A percentile compares a stretch with the other conserved stretches of the same genome.
Evolutionary conservation across 2,329 filamentous ascomycete species (phyloP).

Genomic region (Colletotrichum orbiculare): DNA sequence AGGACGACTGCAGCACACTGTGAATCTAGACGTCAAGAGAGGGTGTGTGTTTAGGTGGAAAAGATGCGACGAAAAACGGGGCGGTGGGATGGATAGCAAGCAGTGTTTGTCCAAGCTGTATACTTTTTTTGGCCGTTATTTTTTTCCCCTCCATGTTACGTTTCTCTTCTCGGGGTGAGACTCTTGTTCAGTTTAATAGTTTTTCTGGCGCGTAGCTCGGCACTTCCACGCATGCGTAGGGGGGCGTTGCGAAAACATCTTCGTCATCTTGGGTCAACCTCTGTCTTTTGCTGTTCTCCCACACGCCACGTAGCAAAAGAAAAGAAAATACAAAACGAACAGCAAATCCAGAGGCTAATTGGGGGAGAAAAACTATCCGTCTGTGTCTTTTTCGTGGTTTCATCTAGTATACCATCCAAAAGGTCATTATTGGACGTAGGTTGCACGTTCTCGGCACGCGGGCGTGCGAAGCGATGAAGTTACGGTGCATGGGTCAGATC

Average conservation of each 20-base stretch:
- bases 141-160: neutral
- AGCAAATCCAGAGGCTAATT: too few species aligned
- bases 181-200: neutral
- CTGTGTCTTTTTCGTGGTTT: slow-evolving; percentile 1
- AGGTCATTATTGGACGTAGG: slow-evolving; percentile 11
- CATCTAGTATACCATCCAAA: slow-evolving; percentile 13
- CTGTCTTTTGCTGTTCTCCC: too few species aligned
- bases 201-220: slow-evolving; percentile 9
- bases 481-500: neutral
- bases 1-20: slow-evolving; percentile 29
- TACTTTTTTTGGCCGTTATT: slow-evolving; percentile 27
- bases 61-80: slow-evolving; percentile 24
- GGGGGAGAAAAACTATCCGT: neutral
- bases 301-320: too few species aligned
- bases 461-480: neutral
- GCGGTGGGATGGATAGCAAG: slow-evolving; percentile 36
- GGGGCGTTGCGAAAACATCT: too few species aligned
- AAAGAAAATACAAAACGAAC: too few species aligned
- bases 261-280: too few species aligned
- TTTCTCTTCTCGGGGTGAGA: slow-evolving; percentile 3
- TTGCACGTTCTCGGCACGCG: neutral
- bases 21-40: neutral
- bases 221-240: neutral
- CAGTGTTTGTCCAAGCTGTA: slow-evolving; percentile 35
- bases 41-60: slow-evolving; percentile 1